Base-by-base conservation (phyloP, 768 basidiomycete genomes). In the Cystofilobasidium macerans region DNA sequence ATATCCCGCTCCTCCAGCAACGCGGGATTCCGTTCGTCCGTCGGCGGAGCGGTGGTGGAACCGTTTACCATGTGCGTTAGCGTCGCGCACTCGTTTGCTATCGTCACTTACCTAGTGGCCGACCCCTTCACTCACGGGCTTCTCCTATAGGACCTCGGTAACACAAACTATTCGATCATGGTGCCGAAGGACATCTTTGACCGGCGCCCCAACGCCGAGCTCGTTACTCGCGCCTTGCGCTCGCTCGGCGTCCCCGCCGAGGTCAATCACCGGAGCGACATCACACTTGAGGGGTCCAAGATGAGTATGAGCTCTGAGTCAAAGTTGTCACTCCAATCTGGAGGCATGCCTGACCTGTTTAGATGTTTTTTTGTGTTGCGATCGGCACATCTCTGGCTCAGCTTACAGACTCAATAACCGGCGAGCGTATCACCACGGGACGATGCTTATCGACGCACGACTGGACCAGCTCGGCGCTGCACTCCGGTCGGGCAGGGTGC, bases 141-240 rank as follows among this genome's bases (percentile, higher is more conserved):
- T 18, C 14, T 26, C 0, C 8, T 32, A 16, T 73, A 98, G 95
- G 95, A 99, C 73, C 77, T 92, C 22, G 95, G 95, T 20, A 99
- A 99, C 75, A 92, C 91, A 1, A 98, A 98, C 74, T 98, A 89
- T 76, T 95, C 92, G 0, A 87, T 99, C 67, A 88, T 95, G 70
- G 80, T 94, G 16, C 86, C 94, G 0, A 82, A 94, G 7, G 72
- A 79, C 6, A 79, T 85, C 0, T 98, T 99, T 69, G 84, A 94
- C 73, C 81, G 93, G 38, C 80, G 82, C 38, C 81, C 78, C 24
- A 93, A 92, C 0, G 86, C 89, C 0, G 81, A 84, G 64, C 78
- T 93, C n/a, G 79, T 92, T 30, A 79, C 87, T 22, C 79, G 83
- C 16, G 92, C 93, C 18, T 82, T 82, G 18, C 79, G 84, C 16